A percentile compares a stretch with the other conserved stretches of the same genome.
These are phyloP conservation scores for Pachysandra terminalis DNA, from an alignment of 164 flowering plant species.

Conservation along the genomic window DNA sequence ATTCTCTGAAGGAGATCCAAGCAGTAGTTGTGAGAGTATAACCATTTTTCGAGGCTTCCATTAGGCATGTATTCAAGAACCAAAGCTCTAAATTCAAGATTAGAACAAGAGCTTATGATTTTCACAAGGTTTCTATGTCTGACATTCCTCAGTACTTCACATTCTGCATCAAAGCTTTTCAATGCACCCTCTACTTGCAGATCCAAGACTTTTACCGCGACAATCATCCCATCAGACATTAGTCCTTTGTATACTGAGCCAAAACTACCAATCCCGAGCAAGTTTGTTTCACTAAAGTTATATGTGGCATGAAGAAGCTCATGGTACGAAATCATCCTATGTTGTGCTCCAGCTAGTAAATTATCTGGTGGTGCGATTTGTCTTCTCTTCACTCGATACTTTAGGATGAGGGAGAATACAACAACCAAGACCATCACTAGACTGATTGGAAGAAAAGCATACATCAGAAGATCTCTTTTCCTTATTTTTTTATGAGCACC, in stretches of 20 bases:
- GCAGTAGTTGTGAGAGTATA: conserved; percentile 5
- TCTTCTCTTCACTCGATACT: neutral
- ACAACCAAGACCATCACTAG: neutral
- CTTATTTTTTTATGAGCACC: neutral
- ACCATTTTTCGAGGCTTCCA: conserved; percentile 2
- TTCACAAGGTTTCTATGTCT: conserved; percentile 5
- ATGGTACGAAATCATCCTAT: neutral
- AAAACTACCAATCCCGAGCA: neutral
- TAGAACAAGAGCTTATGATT: conserved; percentile 3
- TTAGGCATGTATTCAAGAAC: conserved; percentile 3
- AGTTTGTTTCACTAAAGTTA: neutral
- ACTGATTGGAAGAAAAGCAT: neutral
- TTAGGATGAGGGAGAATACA: neutral
- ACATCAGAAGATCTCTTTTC: neutral
- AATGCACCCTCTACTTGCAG: neutral
- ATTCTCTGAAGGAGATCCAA: neutral
- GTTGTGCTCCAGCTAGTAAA: neutral
- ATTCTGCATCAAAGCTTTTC: conserved; percentile 4
- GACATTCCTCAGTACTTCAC: conserved; percentile 1
- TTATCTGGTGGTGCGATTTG: neutral
- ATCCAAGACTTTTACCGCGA: conserved; percentile 3
- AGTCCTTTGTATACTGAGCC: neutral
- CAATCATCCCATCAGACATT: neutral
- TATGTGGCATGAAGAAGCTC: neutral
- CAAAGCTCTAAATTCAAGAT: neutral